These are phyloP conservation scores for Sabuloglossum arenarium DNA, from an alignment of 495 filamentous ascomycete species.

Conservation along the genomic window DNA sequence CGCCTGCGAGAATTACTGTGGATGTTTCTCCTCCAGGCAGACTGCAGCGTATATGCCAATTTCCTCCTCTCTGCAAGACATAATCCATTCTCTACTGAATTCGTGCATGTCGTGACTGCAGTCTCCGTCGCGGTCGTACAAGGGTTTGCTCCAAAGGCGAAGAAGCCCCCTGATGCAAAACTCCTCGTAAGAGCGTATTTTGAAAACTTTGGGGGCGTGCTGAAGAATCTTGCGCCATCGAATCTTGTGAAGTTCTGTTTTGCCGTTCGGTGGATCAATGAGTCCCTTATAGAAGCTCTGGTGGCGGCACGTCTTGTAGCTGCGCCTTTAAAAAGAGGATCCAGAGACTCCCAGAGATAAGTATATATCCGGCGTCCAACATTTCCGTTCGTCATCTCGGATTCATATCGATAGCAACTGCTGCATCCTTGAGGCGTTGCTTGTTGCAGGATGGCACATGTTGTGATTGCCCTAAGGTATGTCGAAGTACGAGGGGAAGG, in stretches of 20 bases:
- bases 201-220: neutral
- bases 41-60: neutral
- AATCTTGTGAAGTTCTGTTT: neutral
- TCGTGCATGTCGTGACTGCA: neutral
- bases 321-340: slow-evolving; percentile 16
- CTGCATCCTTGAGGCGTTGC: neutral
- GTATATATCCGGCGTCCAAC: slow-evolving; percentile 29
- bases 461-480: neutral
- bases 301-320: neutral
- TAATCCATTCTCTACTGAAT: neutral
- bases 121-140: neutral
- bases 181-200: neutral
- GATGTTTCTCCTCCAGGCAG: neutral
- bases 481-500: neutral
- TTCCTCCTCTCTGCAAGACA: neutral
- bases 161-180: slow-evolving; percentile 1
- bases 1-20: neutral
- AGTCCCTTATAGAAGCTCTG: neutral
- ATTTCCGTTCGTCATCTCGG: slow-evolving; percentile 29
- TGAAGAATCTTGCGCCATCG: neutral
- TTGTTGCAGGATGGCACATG: neutral
- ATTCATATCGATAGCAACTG: slow-evolving; percentile 9
- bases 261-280: neutral
- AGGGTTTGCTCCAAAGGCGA: neutral
- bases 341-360: slow-evolving; percentile 24